phyloP scores from a whole-genome alignment of 805 yeast genomes.

The Ogataea corticis region DNA sequence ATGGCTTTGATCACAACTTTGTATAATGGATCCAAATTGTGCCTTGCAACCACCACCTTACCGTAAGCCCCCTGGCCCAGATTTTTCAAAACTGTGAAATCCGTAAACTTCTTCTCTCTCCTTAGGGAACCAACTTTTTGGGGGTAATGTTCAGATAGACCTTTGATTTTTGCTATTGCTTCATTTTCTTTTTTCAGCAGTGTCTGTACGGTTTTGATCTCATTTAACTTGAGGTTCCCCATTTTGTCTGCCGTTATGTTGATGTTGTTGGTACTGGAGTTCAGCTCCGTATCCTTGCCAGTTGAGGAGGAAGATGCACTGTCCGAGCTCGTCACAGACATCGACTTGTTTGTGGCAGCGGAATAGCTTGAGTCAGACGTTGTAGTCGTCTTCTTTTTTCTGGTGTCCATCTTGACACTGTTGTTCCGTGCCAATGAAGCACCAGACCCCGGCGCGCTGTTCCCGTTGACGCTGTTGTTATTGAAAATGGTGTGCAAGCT shows the following conservation, averaged over 20 bases:
- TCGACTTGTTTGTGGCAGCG: slow-evolving; percentile 8
- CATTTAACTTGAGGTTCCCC: slow-evolving; percentile 21
- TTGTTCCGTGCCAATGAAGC: not conserved
- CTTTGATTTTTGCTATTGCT: slow-evolving; percentile 38
- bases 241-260: slow-evolving; percentile 11
- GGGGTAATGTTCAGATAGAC: slow-evolving; percentile 48
- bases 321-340: slow-evolving; percentile 15
- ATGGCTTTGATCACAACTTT: slow-evolving; percentile 84
- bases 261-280: slow-evolving; percentile 4
- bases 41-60: slow-evolving; percentile 78
- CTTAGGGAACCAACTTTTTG: slow-evolving; percentile 63
- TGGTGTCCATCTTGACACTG: slow-evolving; percentile 1
- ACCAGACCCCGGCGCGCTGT: not conserved
- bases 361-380: slow-evolving; percentile 19
- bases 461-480: slow-evolving; percentile 2
- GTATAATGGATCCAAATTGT: slow-evolving; percentile 60
- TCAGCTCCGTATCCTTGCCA: slow-evolving; percentile 5
- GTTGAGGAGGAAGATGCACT: slow-evolving; percentile 15
- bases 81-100: slow-evolving; percentile 68
- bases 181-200: slow-evolving; percentile 48
- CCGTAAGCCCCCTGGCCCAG: slow-evolving; percentile 99
- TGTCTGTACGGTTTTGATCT: slow-evolving; percentile 40
- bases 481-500: slow-evolving; percentile 21
- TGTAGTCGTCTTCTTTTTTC: slow-evolving; percentile 13
- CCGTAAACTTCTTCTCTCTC: slow-evolving; percentile 68